phyloP scores from a whole-genome alignment of 2,329 filamentous ascomycete genomes.

The Ophiostoma angusticollis region DNA sequence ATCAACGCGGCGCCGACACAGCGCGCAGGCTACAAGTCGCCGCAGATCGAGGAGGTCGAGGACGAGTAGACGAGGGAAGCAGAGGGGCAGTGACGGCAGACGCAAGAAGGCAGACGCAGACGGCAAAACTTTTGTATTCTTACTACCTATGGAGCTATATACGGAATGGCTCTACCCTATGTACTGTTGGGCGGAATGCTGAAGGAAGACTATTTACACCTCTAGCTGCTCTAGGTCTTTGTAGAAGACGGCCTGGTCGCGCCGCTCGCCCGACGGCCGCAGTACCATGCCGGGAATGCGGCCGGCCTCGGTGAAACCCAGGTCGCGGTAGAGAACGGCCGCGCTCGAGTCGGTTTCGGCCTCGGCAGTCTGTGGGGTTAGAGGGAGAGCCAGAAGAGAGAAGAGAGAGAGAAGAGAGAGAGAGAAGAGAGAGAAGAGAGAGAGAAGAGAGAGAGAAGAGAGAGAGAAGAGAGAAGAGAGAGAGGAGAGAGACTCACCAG shows the following conservation, averaged over 20 bases:
- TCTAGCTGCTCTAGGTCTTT: slow-evolving; percentile 36
- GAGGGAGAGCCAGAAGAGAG: too few species aligned
- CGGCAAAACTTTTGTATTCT: too few species aligned
- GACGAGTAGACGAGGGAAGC: slow-evolving; percentile 12
- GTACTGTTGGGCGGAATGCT: too few species aligned
- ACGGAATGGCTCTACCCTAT: too few species aligned
- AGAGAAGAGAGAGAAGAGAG: neutral
- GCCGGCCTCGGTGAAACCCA: slow-evolving; percentile 45
- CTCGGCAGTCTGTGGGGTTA: slow-evolving; percentile 17
- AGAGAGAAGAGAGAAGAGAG: neutral
- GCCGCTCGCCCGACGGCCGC: slow-evolving; percentile 33
- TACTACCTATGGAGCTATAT: too few species aligned
- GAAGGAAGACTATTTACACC: too few species aligned
- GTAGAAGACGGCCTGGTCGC: slow-evolving; percentile 44
- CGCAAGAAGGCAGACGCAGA: too few species aligned
- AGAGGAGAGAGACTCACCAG: slow-evolving; percentile 31
- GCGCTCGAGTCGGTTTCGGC: slow-evolving; percentile 40
- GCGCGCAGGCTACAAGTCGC: slow-evolving; percentile 30
- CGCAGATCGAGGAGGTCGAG: slow-evolving; percentile 25
- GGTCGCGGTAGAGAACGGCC: slow-evolving; percentile 34
- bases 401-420: neutral
- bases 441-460: neutral
- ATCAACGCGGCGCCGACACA: slow-evolving; percentile 31
- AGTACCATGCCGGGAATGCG: slow-evolving; percentile 41
- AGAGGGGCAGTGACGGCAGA: too few species aligned